Evolutionary conservation across 148 eudicot genomes (phyloP), one percentile per base, ranked within the genome.

Genomic region (Heliamphora exappendiculata): DNA sequence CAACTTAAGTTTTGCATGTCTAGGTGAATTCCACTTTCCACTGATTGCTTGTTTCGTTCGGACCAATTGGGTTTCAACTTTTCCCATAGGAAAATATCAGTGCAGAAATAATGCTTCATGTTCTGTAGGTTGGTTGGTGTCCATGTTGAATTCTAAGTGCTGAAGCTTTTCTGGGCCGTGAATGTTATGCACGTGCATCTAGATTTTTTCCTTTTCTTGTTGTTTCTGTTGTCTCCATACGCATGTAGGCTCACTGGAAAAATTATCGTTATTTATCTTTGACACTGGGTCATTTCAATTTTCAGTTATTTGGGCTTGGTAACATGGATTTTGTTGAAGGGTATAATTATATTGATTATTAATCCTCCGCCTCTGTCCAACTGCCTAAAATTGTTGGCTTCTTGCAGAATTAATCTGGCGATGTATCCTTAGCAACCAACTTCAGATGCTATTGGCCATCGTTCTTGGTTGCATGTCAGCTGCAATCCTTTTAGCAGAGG

Each of bases 401-500:
- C 74, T 76, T 80, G 70, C 90, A 94, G 98, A 94, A 85, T 81
- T 91, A 58, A 57, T 90, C 59, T 94, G 98, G 98, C 93, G 93
- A 55, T 94, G 98, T 81, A 82, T 92, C 79, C 47, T 94, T 75
- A 73, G 81, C 73, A 90, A 87, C 86, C 97, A 90, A 83, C 78
- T 94, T 62, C 78, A 92, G 69, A 90, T 82, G 84, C 82, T 89
- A 59, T 71, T 92, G 80, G 97, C 98, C 64, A 82, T 92, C 63
- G 31, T 90, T 79, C 98, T 94, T 90, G 92, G 97, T 75, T 92
- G 91, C 87, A 92, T 94, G 93, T 94, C 98, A 72, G 97, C 83
- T 75, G 92, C 98, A n/a, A 90, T 94, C 78, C 98, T 94, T 74
- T 81, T 94, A 84, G 98, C 98, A 22, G 98, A 94, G 86, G 98